Conservation (phyloP, 805 yeast species). For the Kluyveromyces lactis region DNA sequence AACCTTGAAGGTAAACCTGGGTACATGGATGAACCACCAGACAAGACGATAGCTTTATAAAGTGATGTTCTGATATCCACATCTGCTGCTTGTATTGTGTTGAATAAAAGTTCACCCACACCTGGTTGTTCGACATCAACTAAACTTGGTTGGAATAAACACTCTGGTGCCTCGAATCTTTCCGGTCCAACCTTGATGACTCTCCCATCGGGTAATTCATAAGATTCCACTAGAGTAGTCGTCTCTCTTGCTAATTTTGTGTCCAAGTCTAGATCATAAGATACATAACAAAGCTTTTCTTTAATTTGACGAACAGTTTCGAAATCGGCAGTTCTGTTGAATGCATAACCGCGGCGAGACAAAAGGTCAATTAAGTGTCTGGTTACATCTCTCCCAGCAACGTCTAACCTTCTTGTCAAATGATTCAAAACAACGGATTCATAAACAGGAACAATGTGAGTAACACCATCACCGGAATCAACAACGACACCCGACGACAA, state of each 20-base stretch:
- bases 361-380: constrained; percentile 84
- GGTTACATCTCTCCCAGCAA: constrained; percentile 98
- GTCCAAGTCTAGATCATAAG: constrained; percentile 89
- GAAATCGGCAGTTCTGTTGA: constrained; percentile 96
- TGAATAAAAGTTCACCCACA: constrained; percentile 85
- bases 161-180: constrained; percentile 94
- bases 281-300: constrained; percentile 91
- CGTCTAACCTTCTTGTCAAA: constrained; percentile 83
- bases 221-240: constrained; percentile 85
- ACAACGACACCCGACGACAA: constrained; percentile 95
- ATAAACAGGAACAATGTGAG: constrained; percentile 96
- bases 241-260: constrained; percentile 83
- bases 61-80: constrained; percentile 85
- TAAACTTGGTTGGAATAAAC: constrained; percentile 88
- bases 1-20: constrained; percentile 95
- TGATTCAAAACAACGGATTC: constrained; percentile 96
- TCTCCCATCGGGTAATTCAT: constrained; percentile 96
- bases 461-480: constrained; percentile 98
- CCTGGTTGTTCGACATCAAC: constrained; percentile 97
- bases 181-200: constrained; percentile 90
- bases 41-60: constrained; percentile 84
- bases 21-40: constrained; percentile 98
- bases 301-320: constrained; percentile 97
- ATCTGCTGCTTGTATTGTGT: constrained; percentile 90
- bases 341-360: constrained; percentile 94